Evolutionary conservation across 192 early-diverging fungal genomes (phyloP).

Genomic region (Coemansia sp.): DNA sequence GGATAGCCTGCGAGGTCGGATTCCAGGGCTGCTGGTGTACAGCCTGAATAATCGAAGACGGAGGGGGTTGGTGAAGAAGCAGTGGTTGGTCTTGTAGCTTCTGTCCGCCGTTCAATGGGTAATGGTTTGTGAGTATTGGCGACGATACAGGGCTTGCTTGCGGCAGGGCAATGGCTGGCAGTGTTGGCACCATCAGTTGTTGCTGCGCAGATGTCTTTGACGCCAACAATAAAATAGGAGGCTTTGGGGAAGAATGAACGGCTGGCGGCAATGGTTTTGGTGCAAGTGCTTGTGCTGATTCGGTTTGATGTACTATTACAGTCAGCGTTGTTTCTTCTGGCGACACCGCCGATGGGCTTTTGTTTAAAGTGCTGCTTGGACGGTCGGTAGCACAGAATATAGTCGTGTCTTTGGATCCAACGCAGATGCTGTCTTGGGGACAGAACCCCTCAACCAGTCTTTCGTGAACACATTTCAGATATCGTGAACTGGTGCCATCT

Average conservation of each 20-base stretch:
- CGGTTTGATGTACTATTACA: conserved; percentile 4
- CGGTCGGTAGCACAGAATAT: conserved; percentile 36
- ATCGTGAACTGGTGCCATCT: conserved; percentile 37
- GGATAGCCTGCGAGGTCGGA: not conserved
- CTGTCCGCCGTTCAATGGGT: not conserved
- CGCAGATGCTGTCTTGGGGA: conserved; percentile 26
- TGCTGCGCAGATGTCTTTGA: conserved; percentile 7
- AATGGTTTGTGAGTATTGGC: not conserved
- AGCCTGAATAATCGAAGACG: not conserved
- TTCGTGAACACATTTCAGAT: conserved; percentile 42
- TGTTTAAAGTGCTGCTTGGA: not conserved
- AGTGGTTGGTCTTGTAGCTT: not conserved
- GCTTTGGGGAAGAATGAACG: not conserved
- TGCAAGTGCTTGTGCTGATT: not conserved
- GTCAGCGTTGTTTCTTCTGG: conserved; percentile 10
- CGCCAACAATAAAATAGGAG: not conserved
- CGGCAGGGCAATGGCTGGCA: not conserved
- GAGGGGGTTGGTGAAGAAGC: not conserved
- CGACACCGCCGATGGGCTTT: not conserved
- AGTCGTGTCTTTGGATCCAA: conserved; percentile 46
- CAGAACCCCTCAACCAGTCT: conserved; percentile 33
- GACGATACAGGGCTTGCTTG: conserved; percentile 5
- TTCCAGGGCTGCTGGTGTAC: not conserved
- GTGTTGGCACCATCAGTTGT: conserved; percentile 1
- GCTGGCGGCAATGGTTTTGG: not conserved